Evolutionary conservation across 2,329 filamentous ascomycete genomes (phyloP), one percentile per base, ranked within the genome.

Genomic region (Neopestalotiopsis sp.): DNA sequence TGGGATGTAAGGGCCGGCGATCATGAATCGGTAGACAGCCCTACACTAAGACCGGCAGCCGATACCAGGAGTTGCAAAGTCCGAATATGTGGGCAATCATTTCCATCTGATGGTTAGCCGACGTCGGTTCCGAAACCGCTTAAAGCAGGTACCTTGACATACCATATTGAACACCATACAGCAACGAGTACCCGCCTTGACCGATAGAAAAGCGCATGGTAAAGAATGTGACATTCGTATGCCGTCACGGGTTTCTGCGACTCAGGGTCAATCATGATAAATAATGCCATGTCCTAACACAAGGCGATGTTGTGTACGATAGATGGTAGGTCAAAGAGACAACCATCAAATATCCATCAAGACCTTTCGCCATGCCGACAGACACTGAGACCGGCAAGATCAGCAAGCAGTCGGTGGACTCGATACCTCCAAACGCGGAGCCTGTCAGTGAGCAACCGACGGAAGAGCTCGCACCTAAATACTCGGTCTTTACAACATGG

Each of bases 401-500:
- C 57, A 34, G 42, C 20, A 24, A 56, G 28, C 57, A 56, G 34
- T 20, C 30, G 4, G 30, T 38, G 20, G 45, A 58, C 4, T 20
- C 61, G 13, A 32, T 14, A 40, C 40, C 49, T 17, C 60, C 65
- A n/a, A 57, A 58, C n/a, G 52, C 40, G 4, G 65, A 62, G 28
- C 65, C 68, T 20, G 30, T 65, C 5, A 71, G 65, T 58, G 69
- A 71, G 52, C 28, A 24, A 4, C 66, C 69, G 4, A 30, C 57
- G 3, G 32, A 60, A 13, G 56, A 69, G 4, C 45, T 17, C 20
- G 45, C n/a, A 30, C 65, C 70, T 1, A 58, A 58, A 17, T 71
- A 71, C 62, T 69, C 74, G 9, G 63, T 71, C 64, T 78, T 77
- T 72, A 75, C 75, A 3, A 68, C 69, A 24, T 70, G 69, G 68